phyloP scores from a whole-genome alignment of 306 rosid genomes.

The Quercus aquifolioides region DNA sequence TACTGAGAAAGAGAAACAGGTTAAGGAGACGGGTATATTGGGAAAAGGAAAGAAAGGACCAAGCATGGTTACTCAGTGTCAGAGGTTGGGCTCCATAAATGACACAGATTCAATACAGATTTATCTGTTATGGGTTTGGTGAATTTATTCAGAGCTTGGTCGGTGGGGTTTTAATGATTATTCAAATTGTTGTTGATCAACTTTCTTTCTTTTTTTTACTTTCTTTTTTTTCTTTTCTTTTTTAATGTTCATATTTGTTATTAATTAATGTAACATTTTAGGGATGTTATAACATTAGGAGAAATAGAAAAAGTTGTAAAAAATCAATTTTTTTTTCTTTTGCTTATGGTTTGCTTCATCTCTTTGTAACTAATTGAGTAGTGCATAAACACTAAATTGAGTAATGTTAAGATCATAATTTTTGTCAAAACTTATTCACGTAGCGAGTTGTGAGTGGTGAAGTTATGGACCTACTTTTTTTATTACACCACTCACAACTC shows the following conservation, averaged over 20 bases:
- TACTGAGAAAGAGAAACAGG: neutral
- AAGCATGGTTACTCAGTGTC: conserved; percentile 7
- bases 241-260: too few relatives aligned
- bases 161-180: conserved; percentile 76
- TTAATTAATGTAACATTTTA: too few relatives aligned
- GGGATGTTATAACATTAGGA: too few relatives aligned
- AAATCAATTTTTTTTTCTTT: too few relatives aligned
- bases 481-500: too few relatives aligned
- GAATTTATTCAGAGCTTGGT: conserved; percentile 43
- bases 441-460: fast-evolving
- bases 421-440: fast-evolving
- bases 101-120: conserved; percentile 30
- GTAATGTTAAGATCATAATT: too few relatives aligned
- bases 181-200: conserved; percentile 24
- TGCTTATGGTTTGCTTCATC: too few relatives aligned
- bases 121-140: conserved; percentile 38
- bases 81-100: conserved; percentile 47
- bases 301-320: too few relatives aligned
- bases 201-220: neutral
- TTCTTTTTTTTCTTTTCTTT: too few relatives aligned
- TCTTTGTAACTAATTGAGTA: too few relatives aligned
- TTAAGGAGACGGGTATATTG: neutral
- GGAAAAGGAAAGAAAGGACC: conserved; percentile 20
- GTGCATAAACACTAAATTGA: fast-evolving
- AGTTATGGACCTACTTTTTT: fast-evolving